A percentile compares a stretch with the other conserved stretches of the same genome.
phyloP scores from a whole-genome alignment of 2,329 filamentous ascomycete genomes.

The Ustulina deusta region DNA sequence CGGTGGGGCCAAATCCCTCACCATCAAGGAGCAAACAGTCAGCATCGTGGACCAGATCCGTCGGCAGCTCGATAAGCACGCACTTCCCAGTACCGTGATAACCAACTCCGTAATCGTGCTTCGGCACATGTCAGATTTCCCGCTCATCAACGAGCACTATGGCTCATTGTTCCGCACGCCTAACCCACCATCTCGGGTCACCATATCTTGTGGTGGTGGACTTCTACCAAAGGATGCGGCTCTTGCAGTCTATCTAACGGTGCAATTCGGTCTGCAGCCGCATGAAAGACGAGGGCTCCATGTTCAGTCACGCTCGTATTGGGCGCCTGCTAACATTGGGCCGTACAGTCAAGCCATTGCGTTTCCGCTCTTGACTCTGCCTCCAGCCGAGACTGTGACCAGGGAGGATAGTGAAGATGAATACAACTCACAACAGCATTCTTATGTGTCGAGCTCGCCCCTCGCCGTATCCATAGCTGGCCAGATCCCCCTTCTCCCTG shows the following conservation, averaged over 20 bases:
- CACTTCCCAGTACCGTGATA: slow-evolving; percentile 58
- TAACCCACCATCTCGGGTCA: slow-evolving; percentile 87
- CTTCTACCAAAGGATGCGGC: slow-evolving; percentile 69
- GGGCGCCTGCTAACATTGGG: slow-evolving; percentile 97
- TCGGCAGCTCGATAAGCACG: slow-evolving; percentile 53
- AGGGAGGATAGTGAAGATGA: slow-evolving; percentile 35
- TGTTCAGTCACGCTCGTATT: slow-evolving; percentile 94
- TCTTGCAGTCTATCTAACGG: slow-evolving; percentile 69
- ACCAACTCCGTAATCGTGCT: slow-evolving; percentile 75
- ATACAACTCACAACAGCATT: slow-evolving; percentile 41
- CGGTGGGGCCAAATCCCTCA: slow-evolving; percentile 36
- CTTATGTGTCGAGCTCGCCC: slow-evolving; percentile 20
- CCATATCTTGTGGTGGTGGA: slow-evolving; percentile 78
- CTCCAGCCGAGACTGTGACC: slow-evolving; percentile 37
- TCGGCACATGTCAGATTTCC: slow-evolving; percentile 83
- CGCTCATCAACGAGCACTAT: slow-evolving; percentile 80
- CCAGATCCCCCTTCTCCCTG: slow-evolving; percentile 88
- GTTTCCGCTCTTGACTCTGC: slow-evolving; percentile 54
- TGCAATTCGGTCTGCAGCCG: slow-evolving; percentile 50
- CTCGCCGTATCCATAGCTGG: slow-evolving; percentile 77
- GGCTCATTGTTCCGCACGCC: slow-evolving; percentile 78
- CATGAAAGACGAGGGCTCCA: slow-evolving; percentile 72
- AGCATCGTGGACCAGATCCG: slow-evolving; percentile 61
- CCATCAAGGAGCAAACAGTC: slow-evolving; percentile 62
- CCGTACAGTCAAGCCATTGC: slow-evolving; percentile 92